These are phyloP conservation scores for Amyloporia xantha DNA, from an alignment of 768 basidiomycete genomes.

Conservation along the genomic window DNA sequence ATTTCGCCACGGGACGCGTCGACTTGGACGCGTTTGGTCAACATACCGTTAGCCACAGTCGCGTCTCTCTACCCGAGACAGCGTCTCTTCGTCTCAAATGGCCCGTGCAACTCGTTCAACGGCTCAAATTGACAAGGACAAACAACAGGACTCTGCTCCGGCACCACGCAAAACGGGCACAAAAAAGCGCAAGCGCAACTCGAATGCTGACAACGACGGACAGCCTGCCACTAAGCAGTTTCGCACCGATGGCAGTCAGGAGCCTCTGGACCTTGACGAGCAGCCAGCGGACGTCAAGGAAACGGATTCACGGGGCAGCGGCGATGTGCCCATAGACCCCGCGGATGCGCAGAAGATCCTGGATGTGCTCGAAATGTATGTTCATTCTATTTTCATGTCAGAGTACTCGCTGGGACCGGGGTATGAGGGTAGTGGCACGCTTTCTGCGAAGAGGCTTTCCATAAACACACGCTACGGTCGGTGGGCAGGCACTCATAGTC, in stretches of 20 bases:
- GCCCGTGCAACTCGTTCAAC: constrained; percentile 73
- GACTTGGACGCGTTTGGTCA: constrained; percentile 14
- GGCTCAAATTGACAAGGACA: constrained; percentile 35
- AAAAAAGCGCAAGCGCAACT: constrained; percentile 67
- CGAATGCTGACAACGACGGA: constrained; percentile 39
- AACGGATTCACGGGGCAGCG: constrained; percentile 31
- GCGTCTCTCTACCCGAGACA: constrained; percentile 22
- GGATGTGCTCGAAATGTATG: constrained; percentile 52
- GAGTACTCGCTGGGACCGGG: too few species aligned
- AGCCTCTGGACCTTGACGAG: constrained; percentile 15
- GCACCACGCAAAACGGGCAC: constrained; percentile 26
- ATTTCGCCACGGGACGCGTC: constrained; percentile 23
- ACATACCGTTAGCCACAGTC: constrained; percentile 22
- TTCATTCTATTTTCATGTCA: constrained; percentile 2
- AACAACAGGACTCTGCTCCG: constrained; percentile 17
- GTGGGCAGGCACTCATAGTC: too few species aligned
- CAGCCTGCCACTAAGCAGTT: constrained; percentile 43
- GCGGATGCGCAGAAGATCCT: constrained; percentile 48
- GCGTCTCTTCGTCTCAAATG: constrained; percentile 35
- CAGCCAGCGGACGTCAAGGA: constrained; percentile 15
- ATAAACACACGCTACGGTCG: too few species aligned
- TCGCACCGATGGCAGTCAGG: constrained; percentile 30
- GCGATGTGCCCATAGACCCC: constrained; percentile 40
- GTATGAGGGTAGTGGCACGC: too few species aligned
- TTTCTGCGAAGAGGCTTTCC: too few species aligned